Base-by-base conservation (phyloP, 805 yeast species). In the Danielozyma ontarioensis region DNA sequence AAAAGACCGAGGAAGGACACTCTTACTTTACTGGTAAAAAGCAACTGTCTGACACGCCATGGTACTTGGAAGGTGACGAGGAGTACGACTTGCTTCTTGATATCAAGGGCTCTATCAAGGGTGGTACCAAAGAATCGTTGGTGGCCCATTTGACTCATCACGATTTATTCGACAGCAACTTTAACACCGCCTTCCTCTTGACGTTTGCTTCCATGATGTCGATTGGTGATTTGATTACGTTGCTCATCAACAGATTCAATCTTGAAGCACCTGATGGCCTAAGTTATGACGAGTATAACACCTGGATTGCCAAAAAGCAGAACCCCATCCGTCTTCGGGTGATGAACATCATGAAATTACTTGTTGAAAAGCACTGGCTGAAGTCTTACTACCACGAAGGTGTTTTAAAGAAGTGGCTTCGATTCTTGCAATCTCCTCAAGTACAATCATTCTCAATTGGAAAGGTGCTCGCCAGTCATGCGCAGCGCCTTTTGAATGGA, bases 181-280 rank as follows among this genome's bases (percentile, higher is more conserved):
- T 79, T 59, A 80, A 79, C 46, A 64, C 80, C 4, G 73, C 87
- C 0, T 76, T 89, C 62, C 60, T 88, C 38, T 62, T 78, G n/a
- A 78, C 94, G 0, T 85, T 87, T 57, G 66, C 82, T 24, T 77
- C 89, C 22, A 83, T 88, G 53, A 72, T 81, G 63, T 69, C 82
- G 3, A 72, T 93, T 2, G 57, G 70, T 7, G 83, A 80, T 33
- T 63, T 89, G 24, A 62, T 84, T 27, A 68, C 70, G 26, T 52
- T 74, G 27, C 59, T 86, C 45, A 72, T 83, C 21, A 70, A 72
- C 25, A 66, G 94, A 35, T 90, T 80, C 57, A 71, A 78, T 35
- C 59, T 76, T 12, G 76, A 75, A 41, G 93, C 96, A 15, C 96
- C 96, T 0, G 96, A 85, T 48, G 95, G 94, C 0, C 59, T 90